Evolutionary conservation across 2,329 filamentous ascomycete species (phyloP).

Genomic region (Pseudocercospora eumusae): DNA sequence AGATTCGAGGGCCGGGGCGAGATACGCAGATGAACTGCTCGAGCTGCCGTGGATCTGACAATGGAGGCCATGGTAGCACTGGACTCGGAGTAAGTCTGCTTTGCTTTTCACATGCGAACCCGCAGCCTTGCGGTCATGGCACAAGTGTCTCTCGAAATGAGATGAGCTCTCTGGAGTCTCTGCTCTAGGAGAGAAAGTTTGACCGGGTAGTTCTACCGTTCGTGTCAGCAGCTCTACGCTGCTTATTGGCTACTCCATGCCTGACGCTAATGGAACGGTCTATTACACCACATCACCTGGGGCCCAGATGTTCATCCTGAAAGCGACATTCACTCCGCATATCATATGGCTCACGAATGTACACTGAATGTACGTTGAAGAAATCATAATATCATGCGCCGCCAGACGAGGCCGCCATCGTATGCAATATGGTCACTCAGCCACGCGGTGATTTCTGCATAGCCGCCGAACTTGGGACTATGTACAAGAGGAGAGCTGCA

Average conservation of each 20-base stretch:
- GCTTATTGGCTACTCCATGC: not conserved
- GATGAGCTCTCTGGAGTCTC: not conserved
- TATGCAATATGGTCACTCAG: not conserved
- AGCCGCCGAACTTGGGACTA: not conserved
- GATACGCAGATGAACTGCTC: slow-evolving; percentile 51
- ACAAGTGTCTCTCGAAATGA: too few relatives aligned
- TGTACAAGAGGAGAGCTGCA: too few relatives aligned
- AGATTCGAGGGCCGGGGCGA: slow-evolving; percentile 51
- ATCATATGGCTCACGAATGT: not conserved
- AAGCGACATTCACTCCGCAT: not conserved
- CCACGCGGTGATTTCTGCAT: not conserved
- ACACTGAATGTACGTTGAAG: too few relatives aligned
- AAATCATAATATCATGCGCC: not conserved
- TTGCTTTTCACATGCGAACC: not conserved
- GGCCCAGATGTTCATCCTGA: too few relatives aligned
- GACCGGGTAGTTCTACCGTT: too few relatives aligned
- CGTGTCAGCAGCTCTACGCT: not conserved
- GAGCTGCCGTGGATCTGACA: slow-evolving; percentile 40
- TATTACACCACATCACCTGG: too few relatives aligned
- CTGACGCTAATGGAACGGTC: not conserved
- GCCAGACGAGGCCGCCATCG: not conserved
- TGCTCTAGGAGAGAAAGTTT: not conserved
- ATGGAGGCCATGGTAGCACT: slow-evolving; percentile 26
- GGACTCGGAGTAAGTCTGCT: too few relatives aligned
- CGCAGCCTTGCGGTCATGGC: too few relatives aligned